A percentile compares a stretch with the other conserved stretches of the same genome.
Evolutionary conservation across 345 rosid species (phyloP).

Genomic region (Erucastrum elatum): DNA sequence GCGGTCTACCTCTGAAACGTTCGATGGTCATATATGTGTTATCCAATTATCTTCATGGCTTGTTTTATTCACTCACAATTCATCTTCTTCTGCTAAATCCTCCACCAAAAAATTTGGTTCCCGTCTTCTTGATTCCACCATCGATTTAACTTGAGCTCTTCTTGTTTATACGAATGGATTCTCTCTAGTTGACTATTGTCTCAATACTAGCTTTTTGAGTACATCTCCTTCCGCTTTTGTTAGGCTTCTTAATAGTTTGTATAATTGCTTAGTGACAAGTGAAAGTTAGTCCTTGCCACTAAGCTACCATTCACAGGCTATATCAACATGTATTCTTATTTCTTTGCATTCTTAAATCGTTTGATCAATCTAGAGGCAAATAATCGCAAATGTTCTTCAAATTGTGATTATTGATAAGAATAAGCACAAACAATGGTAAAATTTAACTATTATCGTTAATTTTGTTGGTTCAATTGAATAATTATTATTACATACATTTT

Average conservation of each 20-base stretch:
- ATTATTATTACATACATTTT: neutral
- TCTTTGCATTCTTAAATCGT: too few relatives aligned
- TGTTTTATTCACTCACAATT: conserved; percentile 61
- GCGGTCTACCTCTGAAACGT: conserved; percentile 7
- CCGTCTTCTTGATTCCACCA: conserved; percentile 61
- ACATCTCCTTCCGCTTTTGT: neutral
- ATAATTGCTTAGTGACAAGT: too few relatives aligned
- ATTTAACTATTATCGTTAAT: neutral
- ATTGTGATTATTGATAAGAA: neutral
- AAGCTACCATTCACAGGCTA: too few relatives aligned
- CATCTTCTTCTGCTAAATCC: conserved; percentile 34
- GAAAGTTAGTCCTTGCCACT: too few relatives aligned
- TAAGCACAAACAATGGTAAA: neutral
- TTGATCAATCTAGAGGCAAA: too few relatives aligned
- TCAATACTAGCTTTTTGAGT: neutral
- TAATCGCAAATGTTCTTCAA: too few relatives aligned
- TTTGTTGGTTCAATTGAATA: neutral
- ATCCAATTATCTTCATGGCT: conserved; percentile 57
- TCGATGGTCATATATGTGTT: neutral
- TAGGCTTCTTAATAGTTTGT: conserved; percentile 62
- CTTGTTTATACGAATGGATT: neutral
- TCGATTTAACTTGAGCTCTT: conserved; percentile 74
- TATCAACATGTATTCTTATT: too few relatives aligned
- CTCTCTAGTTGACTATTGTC: neutral
- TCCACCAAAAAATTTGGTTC: conserved; percentile 53